These are phyloP conservation scores for Phytopythium oedochilum DNA, from an alignment of 352 stramenopile genomes.

Conservation along the genomic window DNA sequence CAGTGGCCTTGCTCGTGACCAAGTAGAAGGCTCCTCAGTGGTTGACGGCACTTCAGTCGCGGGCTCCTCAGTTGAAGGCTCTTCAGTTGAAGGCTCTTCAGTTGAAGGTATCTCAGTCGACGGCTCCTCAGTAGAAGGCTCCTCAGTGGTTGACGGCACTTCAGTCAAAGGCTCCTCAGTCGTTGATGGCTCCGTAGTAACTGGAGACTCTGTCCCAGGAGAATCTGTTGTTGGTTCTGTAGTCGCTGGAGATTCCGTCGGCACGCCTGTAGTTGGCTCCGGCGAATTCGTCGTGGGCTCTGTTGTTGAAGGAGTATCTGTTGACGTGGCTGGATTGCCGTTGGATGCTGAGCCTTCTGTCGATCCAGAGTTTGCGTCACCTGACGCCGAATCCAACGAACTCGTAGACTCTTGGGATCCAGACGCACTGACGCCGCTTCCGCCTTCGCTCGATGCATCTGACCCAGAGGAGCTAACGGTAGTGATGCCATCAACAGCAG, in stretches of 20 bases:
- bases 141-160: neutral
- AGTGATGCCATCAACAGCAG: neutral
- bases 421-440: neutral
- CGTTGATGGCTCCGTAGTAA: neutral
- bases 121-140: neutral
- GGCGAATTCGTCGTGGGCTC: neutral
- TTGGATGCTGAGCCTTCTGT: neutral
- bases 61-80: neutral
- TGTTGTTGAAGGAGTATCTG: neutral
- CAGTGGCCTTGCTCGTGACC: too few relatives aligned
- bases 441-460: neutral
- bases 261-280: too few relatives aligned
- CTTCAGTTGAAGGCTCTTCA: neutral
- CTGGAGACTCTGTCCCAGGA: too few relatives aligned
- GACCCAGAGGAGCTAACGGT: neutral
- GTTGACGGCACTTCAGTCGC: neutral
- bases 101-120: neutral
- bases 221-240: neutral
- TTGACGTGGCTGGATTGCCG: neutral
- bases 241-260: conserved; percentile 1
- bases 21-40: neutral
- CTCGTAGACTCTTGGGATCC: neutral
- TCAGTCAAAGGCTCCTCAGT: neutral
- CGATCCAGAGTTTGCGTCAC: neutral
- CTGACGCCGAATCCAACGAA: neutral